Percentiles rank a stretch among this genome's conserved stretches.
Evolutionary conservation across 2,329 filamentous ascomycete genomes (phyloP).

Genomic region (Rhynchosporium agropyri): DNA sequence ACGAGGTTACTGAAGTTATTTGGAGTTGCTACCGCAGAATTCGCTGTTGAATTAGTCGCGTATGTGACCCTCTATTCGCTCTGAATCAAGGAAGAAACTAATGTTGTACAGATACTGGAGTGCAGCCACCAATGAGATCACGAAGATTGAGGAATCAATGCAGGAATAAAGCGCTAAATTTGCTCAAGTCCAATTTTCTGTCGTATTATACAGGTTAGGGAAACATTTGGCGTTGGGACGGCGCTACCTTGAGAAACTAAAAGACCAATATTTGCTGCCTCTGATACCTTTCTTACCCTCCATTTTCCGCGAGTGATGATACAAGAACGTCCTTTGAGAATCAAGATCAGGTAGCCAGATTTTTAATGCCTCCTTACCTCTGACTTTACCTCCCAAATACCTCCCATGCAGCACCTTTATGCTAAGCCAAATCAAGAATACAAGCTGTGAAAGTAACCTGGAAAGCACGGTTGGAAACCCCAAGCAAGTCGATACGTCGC

Average conservation of each 20-base stretch:
- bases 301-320: slow-evolving; percentile 35
- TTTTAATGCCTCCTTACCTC: slow-evolving; percentile 54
- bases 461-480: not conserved
- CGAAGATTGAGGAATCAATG: slow-evolving; percentile 53
- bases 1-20: slow-evolving; percentile 94
- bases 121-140: slow-evolving; percentile 60
- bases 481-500: slow-evolving; percentile 8
- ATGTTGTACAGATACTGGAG: slow-evolving; percentile 59
- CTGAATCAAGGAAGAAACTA: slow-evolving; percentile 20
- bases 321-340: slow-evolving; percentile 37
- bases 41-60: slow-evolving; percentile 78
- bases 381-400: slow-evolving; percentile 54
- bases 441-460: slow-evolving; percentile 23
- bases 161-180: slow-evolving; percentile 44
- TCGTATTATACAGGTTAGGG: slow-evolving; percentile 42
- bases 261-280: slow-evolving; percentile 37
- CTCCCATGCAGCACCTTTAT: slow-evolving; percentile 19
- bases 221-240: slow-evolving; percentile 40
- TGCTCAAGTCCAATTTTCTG: slow-evolving; percentile 33
- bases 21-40: slow-evolving; percentile 86
- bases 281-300: slow-evolving; percentile 39
- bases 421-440: slow-evolving; percentile 28
- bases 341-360: slow-evolving; percentile 39
- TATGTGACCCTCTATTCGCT: slow-evolving; percentile 46
- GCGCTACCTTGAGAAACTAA: slow-evolving; percentile 40